Evolutionary conservation across 2,329 filamentous ascomycete genomes (phyloP), one percentile per base, ranked within the genome.

Genomic region (Tolypocladium endophyticum): DNA sequence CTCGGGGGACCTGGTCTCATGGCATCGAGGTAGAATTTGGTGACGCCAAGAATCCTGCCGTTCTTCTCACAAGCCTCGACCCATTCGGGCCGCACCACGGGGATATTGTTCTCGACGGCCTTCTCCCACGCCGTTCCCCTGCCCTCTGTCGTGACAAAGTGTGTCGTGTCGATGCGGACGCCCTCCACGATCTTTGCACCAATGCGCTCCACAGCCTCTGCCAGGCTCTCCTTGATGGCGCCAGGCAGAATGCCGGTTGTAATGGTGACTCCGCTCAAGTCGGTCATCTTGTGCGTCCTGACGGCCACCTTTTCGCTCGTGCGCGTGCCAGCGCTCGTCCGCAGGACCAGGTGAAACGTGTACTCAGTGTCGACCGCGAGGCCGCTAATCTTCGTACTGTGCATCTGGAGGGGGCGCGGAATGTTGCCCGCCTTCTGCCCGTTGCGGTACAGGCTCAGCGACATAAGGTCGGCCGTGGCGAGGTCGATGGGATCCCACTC

Each of bases 221-320:
- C 80, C 25, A 99, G 81, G 62, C 82, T 86, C 65, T 96, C 90
- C 70, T 85, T 86, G 59, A 87, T 79, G 58, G 86, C 78, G 9
- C 83, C 79, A 2, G 92, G 89, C 74, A 99, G 81, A 66, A 96
- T 83, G 57, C 94, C 94, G 0, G 92, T 88, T 2, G 93, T 96
- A 67, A 99, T 89, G 30, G 93, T 97, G 73, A 99, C 92, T 61
- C 94, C 94, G 65, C 89, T 92, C 57, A 99, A 80, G 73, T 99
- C 92, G 45, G 93, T 97, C 92, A 99, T 97, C 79, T 97, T 96
- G 79, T 99, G 94, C 54, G 94, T 99, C 69, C 88, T 86, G 61
- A 96, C 92, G 4, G 83, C 83, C 58, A 99, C 81, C 72, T 89
- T 90, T 65, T 96, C 90, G 71, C 89, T 94, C 62, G 83, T 83